These are phyloP conservation scores for Kwoniella sp. DNA, from an alignment of 768 basidiomycete species.

Conservation along the genomic window DNA sequence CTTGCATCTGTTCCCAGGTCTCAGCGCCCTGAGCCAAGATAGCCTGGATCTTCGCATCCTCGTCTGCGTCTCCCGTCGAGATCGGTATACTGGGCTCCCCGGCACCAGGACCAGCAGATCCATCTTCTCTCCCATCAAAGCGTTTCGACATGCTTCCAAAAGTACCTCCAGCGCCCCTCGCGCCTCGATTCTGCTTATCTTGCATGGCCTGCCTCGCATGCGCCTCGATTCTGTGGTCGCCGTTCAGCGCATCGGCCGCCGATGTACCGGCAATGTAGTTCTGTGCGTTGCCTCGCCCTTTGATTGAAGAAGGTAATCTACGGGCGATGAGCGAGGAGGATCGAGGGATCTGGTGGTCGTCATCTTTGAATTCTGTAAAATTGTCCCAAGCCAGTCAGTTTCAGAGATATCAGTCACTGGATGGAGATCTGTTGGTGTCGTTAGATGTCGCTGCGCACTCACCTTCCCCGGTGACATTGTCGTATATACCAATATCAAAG, in stretches of 20 bases:
- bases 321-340: conserved; percentile 93
- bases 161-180: conserved; percentile 35
- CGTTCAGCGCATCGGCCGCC: conserved; percentile 62
- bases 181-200: conserved; percentile 42
- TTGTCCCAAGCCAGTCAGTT: not conserved
- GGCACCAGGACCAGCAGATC: conserved; percentile 3
- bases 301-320: conserved; percentile 71
- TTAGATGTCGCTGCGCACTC: conserved; percentile 32
- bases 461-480: conserved; percentile 89
- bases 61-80: conserved; percentile 65
- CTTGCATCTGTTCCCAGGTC: conserved; percentile 98
- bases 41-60: conserved; percentile 93
- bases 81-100: conserved; percentile 30
- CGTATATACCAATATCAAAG: conserved; percentile 88
- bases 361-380: conserved; percentile 80
- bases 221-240: conserved; percentile 57
- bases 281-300: conserved; percentile 57
- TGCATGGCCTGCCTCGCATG: conserved; percentile 45
- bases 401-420: no score
- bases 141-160: conserved; percentile 71
- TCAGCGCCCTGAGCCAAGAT: conserved; percentile 94
- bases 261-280: conserved; percentile 56
- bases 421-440: not conserved
- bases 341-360: conserved; percentile 85
- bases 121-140: conserved; percentile 83